Evolutionary conservation across 495 filamentous ascomycete species (phyloP), one percentile per base, ranked within the genome.

Genomic region (Neurospora africana): DNA sequence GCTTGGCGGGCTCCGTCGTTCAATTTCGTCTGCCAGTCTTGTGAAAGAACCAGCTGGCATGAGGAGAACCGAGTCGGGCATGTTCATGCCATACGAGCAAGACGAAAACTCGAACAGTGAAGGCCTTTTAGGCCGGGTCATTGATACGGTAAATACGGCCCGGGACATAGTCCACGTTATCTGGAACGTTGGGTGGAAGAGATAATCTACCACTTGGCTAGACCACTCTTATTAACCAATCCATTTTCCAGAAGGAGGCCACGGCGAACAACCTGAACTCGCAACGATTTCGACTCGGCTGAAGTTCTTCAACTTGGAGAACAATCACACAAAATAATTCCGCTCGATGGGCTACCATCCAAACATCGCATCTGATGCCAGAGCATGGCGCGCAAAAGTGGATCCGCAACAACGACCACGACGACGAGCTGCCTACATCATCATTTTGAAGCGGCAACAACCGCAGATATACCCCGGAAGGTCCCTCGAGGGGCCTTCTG

Each of bases 131-230:
- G 92, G 93, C 72, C 88, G 90, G 74, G 91, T 98, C 30, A 89
- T 95, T 77, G 93, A 98, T 79, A 95, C 94, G 53, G 92, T 99
- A 76, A 98, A 99, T 83, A 98, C 95, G 9, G 94, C 95, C 58
- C 90, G 90, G 75, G 95, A 99, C 76, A 99, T 99, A 75, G 93
- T 91, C 43, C 93, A 97, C 83, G 94, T 98, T 43, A 93, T 98
- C 74, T 97, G 93, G 94, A 99, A 99, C 79, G 95, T 98, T 70
- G 95, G 95, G 41, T 98, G 95, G 95, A 88, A 92, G 75, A 86
- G 88, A 74, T 94, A 77, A 91, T 71, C 37, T 37, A 69, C 19
- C 68, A 39, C 74, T 71, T 65, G 69, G 73, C 68, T 70, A 72
- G 79, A 77, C 69, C 73, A 61, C 74, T 77, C 69, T 77, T 78